These are phyloP conservation scores for Periconia sp. DNA, from an alignment of 2,329 filamentous ascomycete species.

Conservation along the genomic window DNA sequence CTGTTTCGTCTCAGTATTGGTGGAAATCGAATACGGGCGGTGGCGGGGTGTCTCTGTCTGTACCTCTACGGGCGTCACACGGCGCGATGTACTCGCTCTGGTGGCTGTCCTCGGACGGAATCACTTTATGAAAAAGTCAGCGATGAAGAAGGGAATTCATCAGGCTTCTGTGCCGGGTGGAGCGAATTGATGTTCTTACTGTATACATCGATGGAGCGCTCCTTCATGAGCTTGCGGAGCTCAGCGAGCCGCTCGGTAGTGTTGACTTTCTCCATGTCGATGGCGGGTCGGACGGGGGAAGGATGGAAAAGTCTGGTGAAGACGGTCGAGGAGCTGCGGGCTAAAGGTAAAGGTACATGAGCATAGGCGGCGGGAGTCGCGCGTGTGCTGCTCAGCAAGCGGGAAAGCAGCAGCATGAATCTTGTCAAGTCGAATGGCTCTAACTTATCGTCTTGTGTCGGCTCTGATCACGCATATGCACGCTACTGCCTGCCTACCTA, in stretches of 20 bases:
- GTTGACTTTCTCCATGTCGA: slow-evolving; percentile 76
- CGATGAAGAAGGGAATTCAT: slow-evolving; percentile 13
- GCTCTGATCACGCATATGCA: not conserved
- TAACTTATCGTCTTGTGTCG: not conserved
- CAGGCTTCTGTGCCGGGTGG: not conserved
- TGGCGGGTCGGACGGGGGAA: slow-evolving; percentile 25
- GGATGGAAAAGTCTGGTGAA: slow-evolving; percentile 32
- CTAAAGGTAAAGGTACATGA: slow-evolving; percentile 20
- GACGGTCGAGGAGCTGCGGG: slow-evolving; percentile 12
- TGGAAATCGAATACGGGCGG: slow-evolving; percentile 11
- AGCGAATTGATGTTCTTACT: slow-evolving; percentile 55
- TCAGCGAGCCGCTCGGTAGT: slow-evolving; percentile 74
- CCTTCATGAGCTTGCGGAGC: slow-evolving; percentile 83
- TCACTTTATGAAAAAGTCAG: slow-evolving; percentile 62
- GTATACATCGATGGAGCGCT: slow-evolving; percentile 87
- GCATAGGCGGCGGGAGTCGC: slow-evolving; percentile 28
- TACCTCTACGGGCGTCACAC: slow-evolving; percentile 84
- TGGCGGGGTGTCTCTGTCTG: slow-evolving; percentile 15
- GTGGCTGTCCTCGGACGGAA: slow-evolving; percentile 96
- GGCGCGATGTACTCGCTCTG: slow-evolving; percentile 97
- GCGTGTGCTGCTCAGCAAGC: slow-evolving; percentile 31
- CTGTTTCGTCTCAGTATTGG: slow-evolving; percentile 45
- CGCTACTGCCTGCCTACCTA: too few species aligned
- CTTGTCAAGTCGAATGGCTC: slow-evolving; percentile 10
- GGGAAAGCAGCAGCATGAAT: slow-evolving; percentile 27